phyloP scores from a whole-genome alignment of 2,329 filamentous ascomycete genomes.

The Penicillium sp. region DNA sequence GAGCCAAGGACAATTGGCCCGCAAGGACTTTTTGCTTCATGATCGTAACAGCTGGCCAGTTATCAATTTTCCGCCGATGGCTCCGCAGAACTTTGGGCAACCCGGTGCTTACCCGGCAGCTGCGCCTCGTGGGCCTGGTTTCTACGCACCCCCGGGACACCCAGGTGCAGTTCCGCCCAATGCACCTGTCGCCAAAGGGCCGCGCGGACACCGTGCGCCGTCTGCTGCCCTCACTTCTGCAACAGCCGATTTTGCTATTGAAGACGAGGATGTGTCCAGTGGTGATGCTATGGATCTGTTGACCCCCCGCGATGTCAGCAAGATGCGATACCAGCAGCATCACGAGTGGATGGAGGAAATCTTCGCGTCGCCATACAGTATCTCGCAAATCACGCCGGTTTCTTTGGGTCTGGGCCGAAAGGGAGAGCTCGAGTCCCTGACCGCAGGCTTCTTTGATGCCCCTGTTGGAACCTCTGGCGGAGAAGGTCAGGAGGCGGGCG shows the following conservation, averaged over 20 bases:
- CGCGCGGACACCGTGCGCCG: constrained; percentile 39
- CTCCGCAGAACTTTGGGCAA: constrained; percentile 46
- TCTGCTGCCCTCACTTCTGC: constrained; percentile 30
- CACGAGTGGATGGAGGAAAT: constrained; percentile 99
- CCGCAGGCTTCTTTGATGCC: constrained; percentile 72
- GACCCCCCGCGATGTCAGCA: constrained; percentile 79
- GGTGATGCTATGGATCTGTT: constrained; percentile 86
- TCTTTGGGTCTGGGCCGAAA: constrained; percentile 78
- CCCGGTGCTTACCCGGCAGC: constrained; percentile 36
- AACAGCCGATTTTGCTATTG: constrained; percentile 48
- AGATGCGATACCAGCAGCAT: constrained; percentile 81
- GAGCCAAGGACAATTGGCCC: constrained; percentile 69
- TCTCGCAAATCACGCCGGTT: constrained; percentile 73
- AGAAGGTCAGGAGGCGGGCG: constrained; percentile 25
- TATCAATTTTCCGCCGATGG: constrained; percentile 58
- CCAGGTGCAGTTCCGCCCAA: constrained; percentile 22
- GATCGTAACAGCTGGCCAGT: constrained; percentile 85
- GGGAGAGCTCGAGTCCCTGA: constrained; percentile 72
- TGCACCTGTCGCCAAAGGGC: constrained; percentile 26
- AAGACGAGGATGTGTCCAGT: constrained; percentile 79
- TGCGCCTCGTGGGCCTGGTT: constrained; percentile 31
- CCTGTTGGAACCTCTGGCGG: constrained; percentile 31
- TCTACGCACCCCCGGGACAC: constrained; percentile 27
- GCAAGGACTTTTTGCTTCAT: constrained; percentile 89
- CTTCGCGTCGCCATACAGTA: constrained; percentile 77